phyloP scores from a whole-genome alignment of 1,139 yeast species.

The Geotrichum histeridarum region DNA sequence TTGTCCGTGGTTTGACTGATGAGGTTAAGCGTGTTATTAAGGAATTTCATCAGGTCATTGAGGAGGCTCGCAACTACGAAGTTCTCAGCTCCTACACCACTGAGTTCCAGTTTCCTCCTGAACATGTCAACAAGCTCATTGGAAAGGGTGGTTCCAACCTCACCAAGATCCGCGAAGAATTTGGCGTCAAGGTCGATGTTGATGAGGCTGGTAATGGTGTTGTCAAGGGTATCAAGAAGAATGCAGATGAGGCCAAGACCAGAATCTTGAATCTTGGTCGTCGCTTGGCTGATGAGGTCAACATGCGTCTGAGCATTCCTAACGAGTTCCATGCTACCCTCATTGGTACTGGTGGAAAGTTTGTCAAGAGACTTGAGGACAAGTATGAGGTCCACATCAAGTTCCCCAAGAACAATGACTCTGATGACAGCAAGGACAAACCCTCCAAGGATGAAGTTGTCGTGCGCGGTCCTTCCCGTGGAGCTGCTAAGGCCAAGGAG shows the following conservation, averaged over 20 bases:
- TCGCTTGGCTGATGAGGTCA: conserved; percentile 77
- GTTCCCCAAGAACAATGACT: conserved; percentile 51
- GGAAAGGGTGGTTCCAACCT: conserved; percentile 84
- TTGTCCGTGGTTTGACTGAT: conserved; percentile 55
- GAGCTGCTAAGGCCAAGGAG: conserved; percentile 77
- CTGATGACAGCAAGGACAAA: conserved; percentile 34
- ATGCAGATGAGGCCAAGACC: conserved; percentile 68
- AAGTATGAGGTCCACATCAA: conserved; percentile 78
- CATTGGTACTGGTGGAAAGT: conserved; percentile 79
- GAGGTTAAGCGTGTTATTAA: conserved; percentile 52
- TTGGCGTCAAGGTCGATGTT: conserved; percentile 73
- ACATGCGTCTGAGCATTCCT: conserved; percentile 64
- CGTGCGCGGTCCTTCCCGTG: conserved; percentile 87
- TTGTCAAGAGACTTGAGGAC: conserved; percentile 80
- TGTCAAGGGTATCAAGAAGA: conserved; percentile 72
- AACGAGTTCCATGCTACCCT: conserved; percentile 72
- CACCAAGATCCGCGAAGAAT: conserved; percentile 67
- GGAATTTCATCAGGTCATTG: conserved; percentile 52
- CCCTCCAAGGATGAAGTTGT: conserved; percentile 55
- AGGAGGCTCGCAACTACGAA: conserved; percentile 61
- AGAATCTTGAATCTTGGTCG: conserved; percentile 57
- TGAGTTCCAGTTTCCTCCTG: conserved; percentile 57
- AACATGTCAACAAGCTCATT: conserved; percentile 70
- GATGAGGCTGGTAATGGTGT: conserved; percentile 53
- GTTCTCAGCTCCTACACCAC: conserved; percentile 54